Base-by-base conservation (phyloP, 1,139 yeast genomes). In the Geotrichum histeridarum region DNA sequence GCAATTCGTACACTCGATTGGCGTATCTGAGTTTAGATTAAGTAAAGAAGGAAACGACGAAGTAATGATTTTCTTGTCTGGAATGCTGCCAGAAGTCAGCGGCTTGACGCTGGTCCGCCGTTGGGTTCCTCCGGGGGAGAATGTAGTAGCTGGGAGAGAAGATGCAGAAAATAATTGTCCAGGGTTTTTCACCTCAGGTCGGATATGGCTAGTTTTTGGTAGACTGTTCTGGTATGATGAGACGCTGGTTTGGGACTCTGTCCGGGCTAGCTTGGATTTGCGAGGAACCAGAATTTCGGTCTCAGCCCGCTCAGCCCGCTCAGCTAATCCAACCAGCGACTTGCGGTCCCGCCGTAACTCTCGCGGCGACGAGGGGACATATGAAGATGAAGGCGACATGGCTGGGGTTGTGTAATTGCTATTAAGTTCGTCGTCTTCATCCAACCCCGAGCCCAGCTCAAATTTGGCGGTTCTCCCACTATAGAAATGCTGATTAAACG, bases 1-100 rank as follows among this genome's bases (percentile, higher is more conserved):
- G 69, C 97, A 90, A 70, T 90, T 90, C 14, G 93, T 83, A 68
- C 96, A 90, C 48, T 68, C 69, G 2, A 60, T 58, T 4, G 59
- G 60, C 11, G 59, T 54, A 31, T 58, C 57, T 46, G 55, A 53
- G 14, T 53, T 50, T 17, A 53, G 27, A 17, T 41, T 45, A 37
- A 54, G 36, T 1, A 54, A 48, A 8, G 57, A 48, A n/a, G 57
- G 47, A 15, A 50, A 48, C 11, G 51, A 35, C 7, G 43, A 14
- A 17, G 50, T 14, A 14, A 22, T 14, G 44, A 17, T 30, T 18
- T 33, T 42, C 15, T n/a, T 32, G 15, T 38, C 43, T 12, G 53
- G 35, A 17, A 33, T 48, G 35, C 35, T 49, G 17, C 45, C 38
- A 30, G 48, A 48, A 30, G 50, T 32, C 3, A 36, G 14, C 7